Evolutionary conservation across 2,329 filamentous ascomycete genomes (phyloP).

Genomic region (Verticillium nonalfalfae): DNA sequence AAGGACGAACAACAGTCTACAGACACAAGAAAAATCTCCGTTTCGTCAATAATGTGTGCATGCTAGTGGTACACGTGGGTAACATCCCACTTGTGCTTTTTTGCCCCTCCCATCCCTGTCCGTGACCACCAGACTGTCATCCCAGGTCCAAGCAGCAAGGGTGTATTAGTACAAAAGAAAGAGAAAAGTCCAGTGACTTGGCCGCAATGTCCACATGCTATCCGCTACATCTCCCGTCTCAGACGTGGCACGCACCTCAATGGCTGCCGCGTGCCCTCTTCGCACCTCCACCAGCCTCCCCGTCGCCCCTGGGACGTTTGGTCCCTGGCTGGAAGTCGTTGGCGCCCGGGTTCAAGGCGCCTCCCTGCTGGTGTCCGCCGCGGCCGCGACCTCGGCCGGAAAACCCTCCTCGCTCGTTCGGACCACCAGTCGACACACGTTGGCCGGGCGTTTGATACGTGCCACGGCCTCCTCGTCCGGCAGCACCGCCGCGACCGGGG

Average conservation of each 20-base stretch:
- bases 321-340: conserved; percentile 52
- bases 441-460: conserved; percentile 31
- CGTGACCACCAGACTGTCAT: not conserved
- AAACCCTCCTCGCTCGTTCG: conserved; percentile 24
- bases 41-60: not conserved
- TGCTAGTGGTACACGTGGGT: not conserved
- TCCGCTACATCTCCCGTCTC: not conserved
- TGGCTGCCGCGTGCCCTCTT: conserved; percentile 35
- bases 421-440: conserved; percentile 22
- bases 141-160: not conserved
- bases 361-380: conserved; percentile 26
- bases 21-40: not conserved
- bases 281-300: conserved; percentile 31
- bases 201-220: not conserved
- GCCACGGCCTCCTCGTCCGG: conserved; percentile 24
- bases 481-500: conserved; percentile 29
- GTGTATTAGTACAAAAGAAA: not conserved
- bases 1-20: not conserved
- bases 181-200: not conserved
- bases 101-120: not conserved
- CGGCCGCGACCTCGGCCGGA: conserved; percentile 26
- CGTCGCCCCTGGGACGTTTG: conserved; percentile 51
- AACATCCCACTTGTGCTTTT: not conserved
- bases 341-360: conserved; percentile 40
- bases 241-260: conserved; percentile 5